phyloP scores from a whole-genome alignment of 257 asterid genomes.

The Linaria vulgaris region DNA sequence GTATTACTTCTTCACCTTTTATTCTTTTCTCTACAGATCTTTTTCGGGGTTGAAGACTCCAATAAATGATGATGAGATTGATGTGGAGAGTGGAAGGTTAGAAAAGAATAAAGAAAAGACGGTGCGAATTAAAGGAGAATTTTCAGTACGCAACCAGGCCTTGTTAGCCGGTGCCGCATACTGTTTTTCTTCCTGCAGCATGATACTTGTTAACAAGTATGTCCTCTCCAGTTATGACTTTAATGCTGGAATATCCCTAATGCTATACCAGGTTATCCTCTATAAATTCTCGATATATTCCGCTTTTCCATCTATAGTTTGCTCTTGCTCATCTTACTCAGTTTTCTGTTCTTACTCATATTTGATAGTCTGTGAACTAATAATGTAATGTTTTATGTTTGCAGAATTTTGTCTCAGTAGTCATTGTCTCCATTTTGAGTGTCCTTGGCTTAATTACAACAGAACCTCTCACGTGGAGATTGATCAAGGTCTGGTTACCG shows the following conservation, averaged over 20 bases:
- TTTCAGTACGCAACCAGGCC: constrained; percentile 56
- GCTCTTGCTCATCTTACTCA: not conserved
- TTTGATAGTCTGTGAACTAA: constrained; percentile 15
- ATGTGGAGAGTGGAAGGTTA: constrained; percentile 61
- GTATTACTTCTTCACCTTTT: constrained; percentile 16
- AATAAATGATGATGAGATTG: constrained; percentile 46
- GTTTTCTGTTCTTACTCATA: not conserved
- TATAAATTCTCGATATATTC: constrained; percentile 11
- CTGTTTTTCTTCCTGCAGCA: constrained; percentile 85
- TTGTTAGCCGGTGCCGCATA: constrained; percentile 78
- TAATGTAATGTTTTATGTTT: constrained; percentile 20
- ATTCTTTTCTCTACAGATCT: constrained; percentile 38
- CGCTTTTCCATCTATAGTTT: not conserved
- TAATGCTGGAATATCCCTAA: constrained; percentile 88
- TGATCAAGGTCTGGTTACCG: constrained; percentile 91
- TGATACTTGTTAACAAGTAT: constrained; percentile 90
- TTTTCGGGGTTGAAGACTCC: constrained; percentile 49
- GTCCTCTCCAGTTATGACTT: constrained; percentile 88
- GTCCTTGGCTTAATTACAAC: constrained; percentile 65
- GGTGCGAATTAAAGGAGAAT: constrained; percentile 38
- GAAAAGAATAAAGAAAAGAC: constrained; percentile 52
- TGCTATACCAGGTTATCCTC: constrained; percentile 83
- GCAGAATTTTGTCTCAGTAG: constrained; percentile 89
- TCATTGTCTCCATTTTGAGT: constrained; percentile 57
- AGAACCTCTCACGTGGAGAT: constrained; percentile 91